phyloP scores from a whole-genome alignment of 371 early-diverging fungal species.

The Ordospora colligata region DNA sequence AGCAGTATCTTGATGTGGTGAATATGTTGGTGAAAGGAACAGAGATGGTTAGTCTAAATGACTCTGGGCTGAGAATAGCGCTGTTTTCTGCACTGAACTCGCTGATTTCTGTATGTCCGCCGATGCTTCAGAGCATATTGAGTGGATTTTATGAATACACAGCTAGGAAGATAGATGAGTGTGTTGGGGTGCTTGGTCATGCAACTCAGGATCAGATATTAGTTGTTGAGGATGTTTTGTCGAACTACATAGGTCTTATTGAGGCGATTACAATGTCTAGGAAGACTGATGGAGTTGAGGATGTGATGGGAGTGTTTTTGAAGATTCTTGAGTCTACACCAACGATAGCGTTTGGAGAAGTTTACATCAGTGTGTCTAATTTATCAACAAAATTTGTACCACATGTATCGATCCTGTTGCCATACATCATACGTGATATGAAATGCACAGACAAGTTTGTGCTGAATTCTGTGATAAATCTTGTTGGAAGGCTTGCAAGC shows the following conservation, averaged over 20 bases:
- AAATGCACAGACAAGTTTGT: conserved; percentile 21
- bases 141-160: conserved; percentile 30
- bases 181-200: conserved; percentile 8
- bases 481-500: conserved; percentile 53
- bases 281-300: background rate
- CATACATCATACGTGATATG: conserved; percentile 47
- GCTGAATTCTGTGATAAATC: conserved; percentile 42
- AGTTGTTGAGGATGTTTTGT: conserved; percentile 52
- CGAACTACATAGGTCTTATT: conserved; percentile 48
- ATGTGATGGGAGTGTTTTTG: conserved; percentile 32
- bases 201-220: conserved; percentile 17
- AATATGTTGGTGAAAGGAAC: conserved; percentile 19
- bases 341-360: conserved; percentile 42
- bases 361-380: conserved; percentile 46
- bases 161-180: conserved; percentile 24
- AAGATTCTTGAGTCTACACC: conserved; percentile 18
- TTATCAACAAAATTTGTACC: conserved; percentile 33
- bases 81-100: conserved; percentile 46
- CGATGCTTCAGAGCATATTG: conserved; percentile 2
- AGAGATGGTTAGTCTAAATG: conserved; percentile 15
- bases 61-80: conserved; percentile 45
- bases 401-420: conserved; percentile 30
- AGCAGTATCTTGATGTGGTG: conserved; percentile 42
- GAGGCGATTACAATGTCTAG: conserved; percentile 17
- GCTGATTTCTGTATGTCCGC: conserved; percentile 15